These are phyloP conservation scores for Coriolopsis trogii DNA, from an alignment of 1,284 basidiomycete genomes.

Conservation along the genomic window DNA sequence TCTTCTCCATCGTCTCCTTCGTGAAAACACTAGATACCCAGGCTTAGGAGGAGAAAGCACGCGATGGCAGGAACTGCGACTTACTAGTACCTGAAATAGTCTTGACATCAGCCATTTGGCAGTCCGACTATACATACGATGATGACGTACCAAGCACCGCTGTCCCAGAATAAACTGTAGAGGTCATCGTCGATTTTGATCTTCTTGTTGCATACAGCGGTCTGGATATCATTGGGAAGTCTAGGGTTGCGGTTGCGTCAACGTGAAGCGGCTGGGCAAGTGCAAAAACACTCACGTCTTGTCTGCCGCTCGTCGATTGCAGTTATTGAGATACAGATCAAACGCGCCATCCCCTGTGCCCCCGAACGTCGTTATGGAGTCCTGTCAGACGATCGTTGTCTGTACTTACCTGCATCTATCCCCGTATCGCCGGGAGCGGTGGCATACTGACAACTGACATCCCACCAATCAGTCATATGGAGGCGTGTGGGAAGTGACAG, in stretches of 20 bases:
- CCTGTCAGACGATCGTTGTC: background rate
- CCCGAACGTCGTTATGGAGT: background rate
- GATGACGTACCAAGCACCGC: slow-evolving; percentile 18
- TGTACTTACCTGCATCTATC: slow-evolving; percentile 18
- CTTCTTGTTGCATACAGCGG: slow-evolving; percentile 22
- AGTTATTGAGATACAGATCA: slow-evolving; percentile 2
- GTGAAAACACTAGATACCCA: slow-evolving; percentile 9
- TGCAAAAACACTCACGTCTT: slow-evolving; percentile 11
- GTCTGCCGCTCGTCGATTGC: slow-evolving; percentile 2
- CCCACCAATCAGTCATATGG: background rate
- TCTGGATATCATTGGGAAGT: slow-evolving; percentile 20
- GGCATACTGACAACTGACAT: slow-evolving; percentile 21
- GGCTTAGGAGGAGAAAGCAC: background rate
- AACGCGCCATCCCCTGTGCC: slow-evolving; percentile 12
- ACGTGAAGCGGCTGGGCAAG: background rate
- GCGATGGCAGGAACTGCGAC: background rate
- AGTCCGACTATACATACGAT: background rate
- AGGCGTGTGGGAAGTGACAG: background rate
- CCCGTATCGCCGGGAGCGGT: background rate
- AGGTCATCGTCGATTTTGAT: slow-evolving; percentile 23
- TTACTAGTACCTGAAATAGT: slow-evolving; percentile 22
- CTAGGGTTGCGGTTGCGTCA: background rate
- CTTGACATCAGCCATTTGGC: background rate
- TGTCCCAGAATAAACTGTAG: slow-evolving; percentile 19
- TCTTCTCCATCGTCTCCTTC: slow-evolving; percentile 13